These are phyloP conservation scores for Zygotorulaspora chibaensis DNA, from an alignment of 805 yeast species.

Conservation along the genomic window DNA sequence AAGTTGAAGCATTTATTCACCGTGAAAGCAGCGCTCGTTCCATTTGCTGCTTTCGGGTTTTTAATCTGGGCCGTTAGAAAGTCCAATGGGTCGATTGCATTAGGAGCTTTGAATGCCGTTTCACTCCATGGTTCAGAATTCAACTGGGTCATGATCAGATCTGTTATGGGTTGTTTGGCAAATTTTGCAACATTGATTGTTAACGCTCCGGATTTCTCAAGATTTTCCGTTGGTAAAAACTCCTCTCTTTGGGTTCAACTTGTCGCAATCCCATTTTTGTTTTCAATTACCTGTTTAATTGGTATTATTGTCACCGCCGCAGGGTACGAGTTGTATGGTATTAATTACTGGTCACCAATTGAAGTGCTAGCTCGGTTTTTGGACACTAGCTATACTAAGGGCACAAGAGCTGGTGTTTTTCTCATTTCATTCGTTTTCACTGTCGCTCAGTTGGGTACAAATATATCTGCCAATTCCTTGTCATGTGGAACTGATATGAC, in stretches of 20 bases:
- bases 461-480: slow-evolving; percentile 63
- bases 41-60: slow-evolving; percentile 79
- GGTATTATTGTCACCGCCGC: slow-evolving; percentile 79
- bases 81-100: slow-evolving; percentile 53
- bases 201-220: slow-evolving; percentile 79
- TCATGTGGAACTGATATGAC: slow-evolving; percentile 57
- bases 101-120: slow-evolving; percentile 23
- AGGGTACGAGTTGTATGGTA: slow-evolving; percentile 41
- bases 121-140: slow-evolving; percentile 26
- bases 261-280: slow-evolving; percentile 62
- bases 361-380: slow-evolving; percentile 55
- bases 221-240: slow-evolving; percentile 57
- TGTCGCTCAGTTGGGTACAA: slow-evolving; percentile 72
- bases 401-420: slow-evolving; percentile 72
- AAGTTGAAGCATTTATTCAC: slow-evolving; percentile 79
- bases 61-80: slow-evolving; percentile 79
- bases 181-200: slow-evolving; percentile 77
- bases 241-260: slow-evolving; percentile 48
- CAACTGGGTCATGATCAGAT: slow-evolving; percentile 67
- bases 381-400: slow-evolving; percentile 36
- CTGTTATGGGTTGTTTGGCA: slow-evolving; percentile 70
- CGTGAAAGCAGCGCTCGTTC: slow-evolving; percentile 70
- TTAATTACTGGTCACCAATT: slow-evolving; percentile 44
- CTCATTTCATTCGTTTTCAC: slow-evolving; percentile 60
- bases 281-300: slow-evolving; percentile 70